phyloP scores from a whole-genome alignment of 768 basidiomycete species.

The Russula sp. region DNA sequence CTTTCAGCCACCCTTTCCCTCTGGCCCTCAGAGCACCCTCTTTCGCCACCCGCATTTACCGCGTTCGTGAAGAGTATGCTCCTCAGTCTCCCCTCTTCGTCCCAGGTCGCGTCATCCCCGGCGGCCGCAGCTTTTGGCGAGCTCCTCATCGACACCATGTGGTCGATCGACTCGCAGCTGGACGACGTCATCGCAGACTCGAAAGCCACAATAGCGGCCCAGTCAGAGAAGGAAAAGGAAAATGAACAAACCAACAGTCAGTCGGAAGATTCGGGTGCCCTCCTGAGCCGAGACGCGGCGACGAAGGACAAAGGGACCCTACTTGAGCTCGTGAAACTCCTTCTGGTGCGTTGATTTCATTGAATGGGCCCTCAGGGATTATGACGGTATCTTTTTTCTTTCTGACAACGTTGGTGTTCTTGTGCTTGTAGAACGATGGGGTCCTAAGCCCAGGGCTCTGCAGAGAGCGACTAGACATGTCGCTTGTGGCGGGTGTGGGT shows the following conservation, averaged over 20 bases:
- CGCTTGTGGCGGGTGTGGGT: slow-evolving; percentile 58
- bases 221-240: slow-evolving; percentile 20
- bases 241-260: slow-evolving; percentile 19
- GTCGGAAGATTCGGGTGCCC: slow-evolving; percentile 24
- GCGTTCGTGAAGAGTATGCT: slow-evolving; percentile 64
- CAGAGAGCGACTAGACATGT: slow-evolving; percentile 70
- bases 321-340: slow-evolving; percentile 45
- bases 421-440: slow-evolving; percentile 47
- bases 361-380: slow-evolving; percentile 46
- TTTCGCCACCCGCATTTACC: slow-evolving; percentile 53
- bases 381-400: neutral
- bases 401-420: neutral
- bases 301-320: slow-evolving; percentile 66
- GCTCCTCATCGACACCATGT: slow-evolving; percentile 72
- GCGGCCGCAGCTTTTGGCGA: slow-evolving; percentile 57
- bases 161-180: slow-evolving; percentile 74
- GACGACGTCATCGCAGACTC: slow-evolving; percentile 64
- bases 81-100: slow-evolving; percentile 64
- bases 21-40: slow-evolving; percentile 48
- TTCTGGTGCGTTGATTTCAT: slow-evolving; percentile 16
- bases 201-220: slow-evolving; percentile 38
- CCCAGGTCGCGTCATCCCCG: slow-evolving; percentile 38
- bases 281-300: slow-evolving; percentile 48
- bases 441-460: slow-evolving; percentile 60
- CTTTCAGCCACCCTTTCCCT: slow-evolving; percentile 55